These are phyloP conservation scores for Pyrus pyrifolia DNA, from an alignment of 306 rosid genomes.

Conservation along the genomic window DNA sequence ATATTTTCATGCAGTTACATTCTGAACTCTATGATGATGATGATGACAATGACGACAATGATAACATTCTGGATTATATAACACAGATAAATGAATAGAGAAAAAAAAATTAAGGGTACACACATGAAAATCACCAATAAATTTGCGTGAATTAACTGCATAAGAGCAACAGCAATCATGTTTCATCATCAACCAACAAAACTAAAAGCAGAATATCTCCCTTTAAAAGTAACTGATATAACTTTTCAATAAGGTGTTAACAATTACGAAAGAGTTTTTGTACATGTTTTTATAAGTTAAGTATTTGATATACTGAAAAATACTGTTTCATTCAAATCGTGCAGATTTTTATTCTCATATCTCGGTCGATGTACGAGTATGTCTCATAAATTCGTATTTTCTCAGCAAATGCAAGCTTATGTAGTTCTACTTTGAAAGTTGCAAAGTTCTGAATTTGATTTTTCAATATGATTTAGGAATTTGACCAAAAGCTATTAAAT, in stretches of 20 bases:
- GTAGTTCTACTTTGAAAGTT: neutral
- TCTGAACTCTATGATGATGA: neutral
- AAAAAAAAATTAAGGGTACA: neutral
- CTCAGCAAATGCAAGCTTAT: neutral
- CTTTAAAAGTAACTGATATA: neutral
- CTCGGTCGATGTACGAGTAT: neutral
- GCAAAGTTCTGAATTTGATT: neutral
- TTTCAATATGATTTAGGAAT: neutral
- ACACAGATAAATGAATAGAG: neutral
- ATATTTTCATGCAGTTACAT: constrained; percentile 2
- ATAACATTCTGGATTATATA: neutral
- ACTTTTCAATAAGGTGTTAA: neutral
- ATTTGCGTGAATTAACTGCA: neutral
- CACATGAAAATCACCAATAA: neutral
- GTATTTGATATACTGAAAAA: neutral
- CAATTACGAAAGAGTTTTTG: neutral
- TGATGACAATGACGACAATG: neutral
- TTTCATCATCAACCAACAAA: neutral
- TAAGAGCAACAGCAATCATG: neutral
- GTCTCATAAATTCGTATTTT: neutral
- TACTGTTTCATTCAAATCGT: neutral
- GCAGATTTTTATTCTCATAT: neutral
- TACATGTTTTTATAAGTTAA: neutral
- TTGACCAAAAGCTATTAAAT: neutral
- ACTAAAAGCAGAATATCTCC: neutral